Base-by-base conservation (phyloP, 2,329 filamentous ascomycete genomes). In the Fonsecaea pugnacius region DNA sequence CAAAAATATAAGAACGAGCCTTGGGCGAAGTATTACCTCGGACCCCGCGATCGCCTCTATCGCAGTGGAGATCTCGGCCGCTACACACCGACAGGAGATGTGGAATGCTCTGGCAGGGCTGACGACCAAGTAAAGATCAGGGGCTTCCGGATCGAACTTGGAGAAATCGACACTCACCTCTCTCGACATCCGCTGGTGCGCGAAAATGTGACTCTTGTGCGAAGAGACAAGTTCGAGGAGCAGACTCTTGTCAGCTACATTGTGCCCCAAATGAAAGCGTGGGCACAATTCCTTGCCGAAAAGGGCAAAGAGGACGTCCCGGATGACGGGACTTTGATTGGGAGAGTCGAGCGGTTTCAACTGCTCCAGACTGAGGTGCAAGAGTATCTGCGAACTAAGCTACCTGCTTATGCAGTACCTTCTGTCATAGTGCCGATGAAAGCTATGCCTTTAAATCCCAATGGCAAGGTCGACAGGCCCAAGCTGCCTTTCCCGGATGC, bases 51-150 rank as follows among this genome's bases (percentile, higher is more conserved):
- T 78, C 85, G 93, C 36, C 78, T 98, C 58, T 98, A 99, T 77
- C 81, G 91, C 21, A 95, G 89, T 43, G 95, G 94, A 30, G 94
- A 98, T 75, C 80, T 99, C 3, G 94, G 94, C 3, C 82, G 87
- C 63, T 93, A 91, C 73, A 85, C 87, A 58, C 81, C 84, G 1
- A 83, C 87, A 51, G 91, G 91, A 38, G 88, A 89, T 69, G 89
- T 92, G 10, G 89, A 90, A 72, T 91, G 88, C 73, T 89, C 90
- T 9, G 94, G 94, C 24, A 85, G 95, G 64, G 88, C 87, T 27
- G 94, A 98, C 73, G 85, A 89, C 70, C 94, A 98, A 75, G 91
- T 97, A 80, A 99, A 98, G 82, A 94, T 98, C 69, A 89, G 95
- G 65, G 94, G 94, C 1, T 98, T 97, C 83, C 85, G 94, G 66